A percentile compares a stretch with the other conserved stretches of the same genome.
Evolutionary conservation across 371 early-diverging fungal genomes (phyloP).

Genomic region (Lichtheimia ramosa): DNA sequence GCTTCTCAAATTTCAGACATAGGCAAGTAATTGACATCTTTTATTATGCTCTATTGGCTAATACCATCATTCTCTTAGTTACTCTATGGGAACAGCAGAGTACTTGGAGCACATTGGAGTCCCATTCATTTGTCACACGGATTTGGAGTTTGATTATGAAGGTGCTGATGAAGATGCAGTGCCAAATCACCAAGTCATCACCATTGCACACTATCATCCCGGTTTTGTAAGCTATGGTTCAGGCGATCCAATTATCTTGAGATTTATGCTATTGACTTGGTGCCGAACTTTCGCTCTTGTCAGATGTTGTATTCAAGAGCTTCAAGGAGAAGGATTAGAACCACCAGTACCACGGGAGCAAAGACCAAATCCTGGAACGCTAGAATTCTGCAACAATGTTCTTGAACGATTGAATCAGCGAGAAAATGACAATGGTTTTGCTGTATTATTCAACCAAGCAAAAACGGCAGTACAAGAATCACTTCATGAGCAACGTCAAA

Average conservation of each 20-base stretch:
- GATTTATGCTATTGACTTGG: not conserved
- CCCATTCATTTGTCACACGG: not conserved
- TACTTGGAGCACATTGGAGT: not conserved
- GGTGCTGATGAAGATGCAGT: not conserved
- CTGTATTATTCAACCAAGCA: too few species aligned
- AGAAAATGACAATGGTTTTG: not conserved
- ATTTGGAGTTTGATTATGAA: not conserved
- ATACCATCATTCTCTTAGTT: not conserved
- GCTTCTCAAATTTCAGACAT: not conserved
- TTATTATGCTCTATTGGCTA: not conserved
- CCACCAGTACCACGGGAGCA: too few species aligned
- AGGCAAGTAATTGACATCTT: not conserved
- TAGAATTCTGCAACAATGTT: not conserved
- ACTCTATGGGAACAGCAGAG: not conserved
- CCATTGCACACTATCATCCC: not conserved
- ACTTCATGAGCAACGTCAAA: too few species aligned
- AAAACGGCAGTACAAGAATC: too few species aligned
- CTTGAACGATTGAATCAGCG: not conserved
- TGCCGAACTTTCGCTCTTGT: too few species aligned
- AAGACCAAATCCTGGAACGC: not conserved
- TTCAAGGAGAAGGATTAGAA: too few species aligned
- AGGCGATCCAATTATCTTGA: not conserved
- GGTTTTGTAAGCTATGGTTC: conserved; percentile 8
- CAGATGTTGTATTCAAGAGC: too few species aligned
- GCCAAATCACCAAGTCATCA: not conserved